Evolutionary conservation across 148 eudicot species (phyloP).

Genomic region (Camellia japonica): DNA sequence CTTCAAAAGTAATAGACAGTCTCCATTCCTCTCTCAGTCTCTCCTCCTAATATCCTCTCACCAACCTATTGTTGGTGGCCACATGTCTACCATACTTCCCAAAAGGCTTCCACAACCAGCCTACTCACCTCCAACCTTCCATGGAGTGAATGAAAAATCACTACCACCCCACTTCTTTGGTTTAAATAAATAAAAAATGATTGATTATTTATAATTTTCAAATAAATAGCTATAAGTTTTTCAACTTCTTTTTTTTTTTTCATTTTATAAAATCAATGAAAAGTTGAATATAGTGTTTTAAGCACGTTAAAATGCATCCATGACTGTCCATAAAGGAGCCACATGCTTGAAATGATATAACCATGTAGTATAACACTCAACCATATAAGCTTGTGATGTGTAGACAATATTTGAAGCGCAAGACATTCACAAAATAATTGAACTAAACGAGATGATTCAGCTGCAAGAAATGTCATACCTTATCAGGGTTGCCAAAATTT

Average conservation of each 20-base stretch:
- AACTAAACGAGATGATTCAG: background rate
- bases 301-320: background rate
- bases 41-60: no score
- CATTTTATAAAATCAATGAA: background rate
- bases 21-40: no score
- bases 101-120: background rate
- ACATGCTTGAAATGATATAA: background rate
- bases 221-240: background rate
- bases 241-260: background rate
- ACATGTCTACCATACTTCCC: background rate
- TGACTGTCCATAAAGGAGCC: background rate
- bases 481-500: constrained; percentile 60
- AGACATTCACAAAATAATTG: background rate
- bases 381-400: background rate
- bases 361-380: background rate
- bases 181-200: background rate
- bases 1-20: no score
- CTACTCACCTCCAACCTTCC: background rate
- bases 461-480: constrained; percentile 45
- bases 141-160: background rate
- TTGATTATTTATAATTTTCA: background rate
- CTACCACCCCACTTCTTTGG: background rate
- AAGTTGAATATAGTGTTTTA: background rate
- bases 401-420: background rate
- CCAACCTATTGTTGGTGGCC: no score